phyloP scores from a whole-genome alignment of 2,329 filamentous ascomycete species.

The Fusarium sp. region DNA sequence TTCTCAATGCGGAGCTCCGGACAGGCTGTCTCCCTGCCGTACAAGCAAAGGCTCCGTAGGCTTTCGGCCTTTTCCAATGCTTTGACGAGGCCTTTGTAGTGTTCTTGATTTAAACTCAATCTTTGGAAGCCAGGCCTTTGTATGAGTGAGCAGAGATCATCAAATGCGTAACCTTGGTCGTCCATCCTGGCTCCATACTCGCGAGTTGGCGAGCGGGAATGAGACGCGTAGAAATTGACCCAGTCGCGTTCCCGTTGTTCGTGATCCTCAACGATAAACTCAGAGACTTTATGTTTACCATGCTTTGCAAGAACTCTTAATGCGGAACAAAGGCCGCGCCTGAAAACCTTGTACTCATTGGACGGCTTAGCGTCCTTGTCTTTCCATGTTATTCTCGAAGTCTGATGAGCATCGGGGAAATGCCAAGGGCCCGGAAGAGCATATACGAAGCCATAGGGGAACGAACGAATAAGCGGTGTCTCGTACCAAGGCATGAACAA shows the following conservation, averaged over 20 bases:
- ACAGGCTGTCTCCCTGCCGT: no score
- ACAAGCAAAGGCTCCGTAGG: not conserved
- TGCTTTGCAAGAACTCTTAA: constrained; percentile 41
- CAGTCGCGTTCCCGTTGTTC: accelerated
- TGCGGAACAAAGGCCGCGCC: constrained; percentile 49
- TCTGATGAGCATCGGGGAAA: not conserved
- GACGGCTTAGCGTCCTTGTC: not conserved
- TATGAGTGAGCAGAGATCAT: not conserved
- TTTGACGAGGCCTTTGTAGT: accelerated
- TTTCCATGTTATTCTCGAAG: constrained; percentile 1
- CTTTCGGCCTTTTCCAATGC: not conserved
- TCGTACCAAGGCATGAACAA: constrained; percentile 52
- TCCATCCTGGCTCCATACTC: accelerated
- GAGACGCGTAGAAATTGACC: no score
- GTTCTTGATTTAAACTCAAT: accelerated
- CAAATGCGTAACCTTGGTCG: accelerated
- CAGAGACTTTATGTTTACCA: constrained; percentile 40
- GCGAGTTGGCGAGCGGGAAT: no score
- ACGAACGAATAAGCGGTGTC: constrained; percentile 56
- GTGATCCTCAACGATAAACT: not conserved
- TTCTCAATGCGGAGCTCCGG: no score
- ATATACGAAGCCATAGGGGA: constrained; percentile 55
- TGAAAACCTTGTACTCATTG: constrained; percentile 5
- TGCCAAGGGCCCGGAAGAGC: constrained; percentile 40
- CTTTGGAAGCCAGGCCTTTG: not conserved